Percentiles rank a stretch among this genome's conserved stretches.
Conservation (phyloP, 2,329 filamentous ascomycete genomes). For the Lojkania enalia region DNA sequence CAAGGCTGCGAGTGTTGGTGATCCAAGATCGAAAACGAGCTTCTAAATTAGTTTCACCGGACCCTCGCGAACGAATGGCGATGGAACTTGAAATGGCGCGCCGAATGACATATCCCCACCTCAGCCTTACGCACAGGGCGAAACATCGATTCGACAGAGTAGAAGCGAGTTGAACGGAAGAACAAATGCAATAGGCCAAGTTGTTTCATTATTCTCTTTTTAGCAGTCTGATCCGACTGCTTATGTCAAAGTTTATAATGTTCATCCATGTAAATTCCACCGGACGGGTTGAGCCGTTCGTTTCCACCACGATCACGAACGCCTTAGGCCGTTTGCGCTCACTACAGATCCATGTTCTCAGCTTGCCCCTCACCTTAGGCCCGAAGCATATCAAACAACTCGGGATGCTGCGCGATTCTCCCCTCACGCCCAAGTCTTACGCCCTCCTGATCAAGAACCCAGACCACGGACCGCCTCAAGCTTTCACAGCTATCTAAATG, state of each 20-base stretch:
- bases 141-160: constrained; percentile 10
- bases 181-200: constrained; percentile 11
- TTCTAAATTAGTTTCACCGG: constrained; percentile 15
- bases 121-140: constrained; percentile 17
- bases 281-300: constrained; percentile 15
- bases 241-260: constrained; percentile 3
- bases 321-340: no score
- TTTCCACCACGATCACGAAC: constrained; percentile 7
- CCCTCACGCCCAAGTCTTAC: no score
- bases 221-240: constrained; percentile 4
- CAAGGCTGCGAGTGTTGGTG: constrained; percentile 1
- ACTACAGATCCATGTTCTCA: no score
- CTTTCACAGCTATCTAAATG: neutral
- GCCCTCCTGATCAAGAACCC: neutral
- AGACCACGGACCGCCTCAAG: neutral
- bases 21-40: constrained; percentile 4
- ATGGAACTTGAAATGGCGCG: neutral
- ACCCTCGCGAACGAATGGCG: constrained; percentile 7
- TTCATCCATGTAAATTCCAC: constrained; percentile 9
- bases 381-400: no score
- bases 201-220: constrained; percentile 8
- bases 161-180: neutral
- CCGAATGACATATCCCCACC: constrained; percentile 7
- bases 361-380: no score
- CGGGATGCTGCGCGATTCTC: no score